Evolutionary conservation across 2,329 filamentous ascomycete species (phyloP).

Genomic region (Ophioceras dolichostomum): DNA sequence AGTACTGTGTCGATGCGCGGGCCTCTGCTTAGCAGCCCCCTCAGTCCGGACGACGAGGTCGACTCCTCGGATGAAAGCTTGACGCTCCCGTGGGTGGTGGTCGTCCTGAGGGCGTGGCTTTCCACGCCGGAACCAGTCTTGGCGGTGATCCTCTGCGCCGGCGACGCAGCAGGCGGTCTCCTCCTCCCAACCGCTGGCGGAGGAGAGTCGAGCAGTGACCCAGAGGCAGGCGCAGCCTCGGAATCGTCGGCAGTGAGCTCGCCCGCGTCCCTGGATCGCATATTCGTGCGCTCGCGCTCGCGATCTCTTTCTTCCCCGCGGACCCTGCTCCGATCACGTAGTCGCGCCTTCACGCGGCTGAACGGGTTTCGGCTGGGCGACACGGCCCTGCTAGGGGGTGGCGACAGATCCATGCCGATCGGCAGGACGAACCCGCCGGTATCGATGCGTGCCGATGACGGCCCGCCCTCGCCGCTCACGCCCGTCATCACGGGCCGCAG

Average conservation of each 20-base stretch:
- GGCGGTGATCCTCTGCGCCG: constrained; percentile 20
- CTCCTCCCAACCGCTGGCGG: not conserved
- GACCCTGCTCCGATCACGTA: constrained; percentile 36
- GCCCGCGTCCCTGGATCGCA: too few species aligned
- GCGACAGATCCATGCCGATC: constrained; percentile 51
- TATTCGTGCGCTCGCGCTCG: too few species aligned
- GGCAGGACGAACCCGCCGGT: constrained; percentile 44
- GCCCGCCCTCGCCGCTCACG: constrained; percentile 31
- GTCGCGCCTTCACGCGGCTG: constrained; percentile 40
- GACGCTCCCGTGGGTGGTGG: constrained; percentile 38
- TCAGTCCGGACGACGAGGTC: constrained; percentile 43
- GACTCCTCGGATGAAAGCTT: constrained; percentile 29
- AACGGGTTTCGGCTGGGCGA: constrained; percentile 53
- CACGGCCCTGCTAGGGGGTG: constrained; percentile 45
- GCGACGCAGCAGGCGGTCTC: too few species aligned
- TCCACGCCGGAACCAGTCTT: too few species aligned
- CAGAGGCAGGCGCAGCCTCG: too few species aligned
- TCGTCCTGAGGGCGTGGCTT: too few species aligned
- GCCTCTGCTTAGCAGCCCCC: constrained; percentile 57
- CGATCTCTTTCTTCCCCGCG: constrained; percentile 20
- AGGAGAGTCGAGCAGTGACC: not conserved
- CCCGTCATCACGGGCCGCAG: constrained; percentile 22
- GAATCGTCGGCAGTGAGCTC: too few species aligned
- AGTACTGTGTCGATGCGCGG: constrained; percentile 63
- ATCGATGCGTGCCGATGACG: too few species aligned